Base-by-base conservation (phyloP, 345 rosid genomes). In the Mallotus nudiflorus region DNA sequence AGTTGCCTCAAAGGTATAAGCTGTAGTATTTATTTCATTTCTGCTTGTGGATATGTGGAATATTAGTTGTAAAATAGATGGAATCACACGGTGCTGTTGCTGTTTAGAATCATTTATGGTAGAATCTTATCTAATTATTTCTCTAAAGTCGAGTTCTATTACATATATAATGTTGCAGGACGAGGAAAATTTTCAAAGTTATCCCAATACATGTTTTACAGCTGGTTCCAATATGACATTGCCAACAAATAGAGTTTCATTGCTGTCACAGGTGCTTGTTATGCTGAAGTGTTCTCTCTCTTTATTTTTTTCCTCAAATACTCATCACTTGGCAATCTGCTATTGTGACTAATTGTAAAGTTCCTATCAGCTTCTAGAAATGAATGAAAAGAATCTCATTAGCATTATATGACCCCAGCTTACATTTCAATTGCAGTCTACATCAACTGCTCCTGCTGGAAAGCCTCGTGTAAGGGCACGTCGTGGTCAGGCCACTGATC, bases 381-480 rank as follows among this genome's bases (percentile, higher is more conserved):
- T 49, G 49, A 60, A n/a, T 65, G 55, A 64, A 65, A 48, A 5
- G 45, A 67, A 51, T 69, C 50, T 9, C 62, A 16, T 39, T n/a
- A 45, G 42, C 24, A 37, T 22, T 48, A 9, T 37, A 44, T 12
- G 19, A 76, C 50, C 40, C 44, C 51, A 69, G 60, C 35, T 56
- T 67, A 19, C 37, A 27, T 55, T 45, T 66, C 16, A 35, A 5
- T 66, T 61, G 33, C 82, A 84, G 88, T 52, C 66, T 54, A 28
- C 71, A 19, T 74, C 77, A 63, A 13, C 74, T 58, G 69, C 72
- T 68, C 63, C 71, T 11, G 61, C 72, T 44, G 84, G 65, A 73
- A 82, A 82, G 78, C 78, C 84, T 68, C 80, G 88, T 53, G 69
- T 20, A 10, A 72, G 75, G 49, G 75, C 75, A 40, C 75, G 69